Conservation (phyloP, 177 flowering plant species). For the Vitis hybrid region DNA sequence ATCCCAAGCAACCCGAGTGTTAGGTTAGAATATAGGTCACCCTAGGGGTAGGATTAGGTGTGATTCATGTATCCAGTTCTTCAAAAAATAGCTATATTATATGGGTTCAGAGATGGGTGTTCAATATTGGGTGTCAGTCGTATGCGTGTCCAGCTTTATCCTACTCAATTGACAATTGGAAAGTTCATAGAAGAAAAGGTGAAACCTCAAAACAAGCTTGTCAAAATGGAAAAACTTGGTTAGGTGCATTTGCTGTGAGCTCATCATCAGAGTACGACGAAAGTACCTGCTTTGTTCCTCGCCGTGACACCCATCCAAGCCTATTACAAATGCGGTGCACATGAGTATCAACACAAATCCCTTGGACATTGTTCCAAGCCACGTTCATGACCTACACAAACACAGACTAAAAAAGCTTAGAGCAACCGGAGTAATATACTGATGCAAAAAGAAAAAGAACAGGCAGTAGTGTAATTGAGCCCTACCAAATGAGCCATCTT, state of each 20-base stretch:
- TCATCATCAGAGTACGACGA: not conserved
- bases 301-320: conserved; percentile 87
- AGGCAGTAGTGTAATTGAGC: not conserved
- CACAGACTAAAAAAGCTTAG: not conserved
- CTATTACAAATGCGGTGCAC: conserved; percentile 98
- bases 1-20: no score
- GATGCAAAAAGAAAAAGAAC: not conserved
- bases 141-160: no score
- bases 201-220: not conserved
- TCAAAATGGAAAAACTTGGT: not conserved
- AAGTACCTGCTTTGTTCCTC: conserved; percentile 66
- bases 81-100: no score
- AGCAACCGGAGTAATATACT: not conserved
- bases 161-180: no score
- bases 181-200: not conserved
- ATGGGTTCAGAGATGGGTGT: no score
- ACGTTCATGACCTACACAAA: conserved; percentile 80
- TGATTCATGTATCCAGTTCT: no score
- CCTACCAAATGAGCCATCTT: conserved; percentile 98
- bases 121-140: no score
- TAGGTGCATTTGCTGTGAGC: not conserved
- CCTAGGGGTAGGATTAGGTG: no score
- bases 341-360: conserved; percentile 98
- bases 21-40: no score
- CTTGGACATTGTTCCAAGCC: conserved; percentile 94